Evolutionary conservation across 2,329 filamentous ascomycete genomes (phyloP), one percentile per base, ranked within the genome.

Genomic region (Biscogniauxia mediterranea): DNA sequence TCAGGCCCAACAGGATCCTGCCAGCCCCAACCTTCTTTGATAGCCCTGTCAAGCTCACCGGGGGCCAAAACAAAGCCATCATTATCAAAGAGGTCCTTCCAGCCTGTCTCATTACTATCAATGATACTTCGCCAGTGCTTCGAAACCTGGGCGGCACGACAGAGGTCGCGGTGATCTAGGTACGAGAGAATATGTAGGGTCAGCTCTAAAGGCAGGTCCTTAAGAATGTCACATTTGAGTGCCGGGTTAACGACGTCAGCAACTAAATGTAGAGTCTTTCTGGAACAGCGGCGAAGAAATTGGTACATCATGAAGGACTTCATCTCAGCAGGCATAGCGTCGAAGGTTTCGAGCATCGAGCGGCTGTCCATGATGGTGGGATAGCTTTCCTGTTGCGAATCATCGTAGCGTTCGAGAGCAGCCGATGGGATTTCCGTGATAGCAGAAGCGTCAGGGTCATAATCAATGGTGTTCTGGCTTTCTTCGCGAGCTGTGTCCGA

Each of bases 301-400:
- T 99, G 94, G 73, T 96, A 98, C 88, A 99, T 96, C 78, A 99
- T 89, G 73, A 96, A 96, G 0, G 90, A 91, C 77, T 99, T 95
- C 85, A 99, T 88, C 70, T 95, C 90, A 52, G 91, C 87, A 1
- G 94, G 93, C 83, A 99, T 90, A 6, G 90, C 85, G 74, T 98
- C 94, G 70, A 98, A 99, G 2, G 89, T 88, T 68, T 97, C 91
- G 17, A 99, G 79, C 82, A 99, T 91, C 17, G 83, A 85, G 7
- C 91, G 91, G n/a, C 94, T 90, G 69, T 96, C 91, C 77, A 93
- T 85, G 20, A 94, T 75, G 20, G 72, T 75, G 75, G 83, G 54
- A 66, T 70, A 60, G 55, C 64, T 58, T 55, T 66, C 42, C 66
- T 71, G 73, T 55, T 71, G 66, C 11, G 64, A 67, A 7, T 72